Base-by-base conservation (phyloP, 352 stramenopile genomes). In the Peronosclerospora sorghi region DNA sequence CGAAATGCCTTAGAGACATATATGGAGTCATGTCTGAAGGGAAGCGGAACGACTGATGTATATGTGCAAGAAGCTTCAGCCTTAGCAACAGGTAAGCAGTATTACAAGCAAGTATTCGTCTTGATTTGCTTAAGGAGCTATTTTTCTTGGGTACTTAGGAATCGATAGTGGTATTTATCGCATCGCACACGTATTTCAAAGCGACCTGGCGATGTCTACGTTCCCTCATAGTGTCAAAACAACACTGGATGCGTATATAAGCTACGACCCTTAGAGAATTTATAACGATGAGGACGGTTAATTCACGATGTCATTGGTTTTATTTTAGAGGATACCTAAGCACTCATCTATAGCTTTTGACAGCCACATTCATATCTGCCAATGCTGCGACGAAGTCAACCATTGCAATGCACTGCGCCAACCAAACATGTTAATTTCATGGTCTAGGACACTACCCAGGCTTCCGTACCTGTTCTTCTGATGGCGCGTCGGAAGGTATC, bases 91-190 rank as follows among this genome's bases (percentile, higher is more conserved):
- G 72, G 73, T 83, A 41, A 29, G 44, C 8, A 15, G 49, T 32
- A 18, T 56, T 18, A 6, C 46, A 17, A 45, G 9, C 19, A 30
- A 9, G 7, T 27, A 27, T 13, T 32, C 5, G 45, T 35, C 1
- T 32, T n/a, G n/a, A 17, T 41, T 23, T 15, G 17, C 42, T 48
- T n/a, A n/a, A n/a, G n/a, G 29, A 54, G n/a, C 35, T 19, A 41
- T 19, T 12, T 8, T 48, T 24, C 4, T 21, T 41, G 21, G 3
- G 17, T 52, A 15, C 32, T 38, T 32, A 85, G 75, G 73, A 43
- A 67, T 88, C 32, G 75, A 88, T 49, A 83, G 75, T 45, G 73
- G 71, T 51, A 82, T 86, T 57, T 81, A 84, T 70, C 68, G 66
- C 55, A 82, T 88, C 55, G 80, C 70, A 4, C 53, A 75, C 28